Base-by-base conservation (phyloP, 1,284 basidiomycete species). In the Ganoderma lingzhi region DNA sequence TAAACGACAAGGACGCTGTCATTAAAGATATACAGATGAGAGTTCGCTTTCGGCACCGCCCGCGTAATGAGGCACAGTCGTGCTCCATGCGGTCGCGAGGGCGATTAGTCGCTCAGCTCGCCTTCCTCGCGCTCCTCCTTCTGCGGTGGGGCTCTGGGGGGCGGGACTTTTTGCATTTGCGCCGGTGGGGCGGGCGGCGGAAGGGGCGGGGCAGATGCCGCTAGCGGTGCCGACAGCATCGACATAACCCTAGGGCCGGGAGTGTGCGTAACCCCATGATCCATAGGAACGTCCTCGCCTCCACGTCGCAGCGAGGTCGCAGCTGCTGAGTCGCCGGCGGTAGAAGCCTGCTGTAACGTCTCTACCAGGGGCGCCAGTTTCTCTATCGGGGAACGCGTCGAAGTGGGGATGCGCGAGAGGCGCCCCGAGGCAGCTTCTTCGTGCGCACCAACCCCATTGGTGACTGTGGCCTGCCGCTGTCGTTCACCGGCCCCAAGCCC, bases 91-190 rank as follows among this genome's bases (percentile, higher is more conserved):
- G 62, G 66, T n/a, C 30, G 28, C 3, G 42, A 15, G 23, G 30
- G n/a, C 37, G 41, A 67, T 41, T 83, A 82, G 67, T 85, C 84
- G 71, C 81, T 84, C n/a, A 82, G 78, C 74, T 85, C 84, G 35
- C 83, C 84, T 66, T 85, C 84, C 70, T 85, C 84, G 69, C 83
- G 83, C 65, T 78, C 76, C 62, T 77, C 75, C 62, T 80, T 79
- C 56, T 69, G 71, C 23, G 67, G 64, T 23, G 66, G 55, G 53
- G 64, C 63, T 14, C 41, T 62, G 2, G 4, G 60, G 19, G 41
- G 60, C 41, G 10, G 30, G 17, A 19, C n/a, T 17, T 64, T 44
- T 51, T 28, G 63, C 30, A 45, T 55, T 19, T 37, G 56, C 32
- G 64, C 53, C 28, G 28, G 39, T 23, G 60, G 53, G 12, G 35